These are phyloP conservation scores for Thymus quinquecostatus DNA, from an alignment of 257 asterid genomes.

Conservation along the genomic window DNA sequence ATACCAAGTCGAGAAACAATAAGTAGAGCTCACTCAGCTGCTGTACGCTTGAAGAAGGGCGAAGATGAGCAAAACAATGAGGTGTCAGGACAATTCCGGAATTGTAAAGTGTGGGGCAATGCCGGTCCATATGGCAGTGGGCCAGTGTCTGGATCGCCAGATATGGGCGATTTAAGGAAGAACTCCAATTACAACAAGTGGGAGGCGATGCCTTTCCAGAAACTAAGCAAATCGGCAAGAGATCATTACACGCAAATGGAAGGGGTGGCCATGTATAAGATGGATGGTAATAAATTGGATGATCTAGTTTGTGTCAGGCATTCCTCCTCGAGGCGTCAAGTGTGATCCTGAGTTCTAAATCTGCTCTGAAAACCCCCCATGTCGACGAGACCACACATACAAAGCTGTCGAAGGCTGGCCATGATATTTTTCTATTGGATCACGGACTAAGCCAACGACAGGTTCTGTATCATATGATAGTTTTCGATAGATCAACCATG, in stretches of 20 bases:
- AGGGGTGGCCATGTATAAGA: slow-evolving; percentile 83
- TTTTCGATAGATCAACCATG: not conserved
- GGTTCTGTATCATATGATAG: slow-evolving; percentile 21
- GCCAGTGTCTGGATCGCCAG: slow-evolving; percentile 71
- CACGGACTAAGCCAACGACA: not conserved
- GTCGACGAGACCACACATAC: not conserved
- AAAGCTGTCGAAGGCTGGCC: not conserved
- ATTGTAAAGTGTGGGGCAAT: slow-evolving; percentile 89
- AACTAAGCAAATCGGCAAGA: slow-evolving; percentile 60
- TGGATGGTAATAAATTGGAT: slow-evolving; percentile 95
- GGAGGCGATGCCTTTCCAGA: slow-evolving; percentile 73
- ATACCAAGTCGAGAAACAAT: slow-evolving; percentile 77
- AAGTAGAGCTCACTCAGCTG: slow-evolving; percentile 80
- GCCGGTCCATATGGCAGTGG: slow-evolving; percentile 73
- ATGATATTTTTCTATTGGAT: not conserved
- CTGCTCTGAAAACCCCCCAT: not conserved
- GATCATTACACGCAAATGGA: slow-evolving; percentile 76
- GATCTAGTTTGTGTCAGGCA: slow-evolving; percentile 91
- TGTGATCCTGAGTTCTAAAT: slow-evolving; percentile 17
- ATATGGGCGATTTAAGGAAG: slow-evolving; percentile 72
- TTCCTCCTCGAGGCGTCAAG: slow-evolving; percentile 43
- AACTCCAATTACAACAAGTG: slow-evolving; percentile 83
- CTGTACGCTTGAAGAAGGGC: slow-evolving; percentile 62
- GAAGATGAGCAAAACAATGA: slow-evolving; percentile 45
- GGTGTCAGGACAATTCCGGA: slow-evolving; percentile 66